phyloP scores from a whole-genome alignment of 495 filamentous ascomycete species.

The Clohesyomyces aquaticus region DNA sequence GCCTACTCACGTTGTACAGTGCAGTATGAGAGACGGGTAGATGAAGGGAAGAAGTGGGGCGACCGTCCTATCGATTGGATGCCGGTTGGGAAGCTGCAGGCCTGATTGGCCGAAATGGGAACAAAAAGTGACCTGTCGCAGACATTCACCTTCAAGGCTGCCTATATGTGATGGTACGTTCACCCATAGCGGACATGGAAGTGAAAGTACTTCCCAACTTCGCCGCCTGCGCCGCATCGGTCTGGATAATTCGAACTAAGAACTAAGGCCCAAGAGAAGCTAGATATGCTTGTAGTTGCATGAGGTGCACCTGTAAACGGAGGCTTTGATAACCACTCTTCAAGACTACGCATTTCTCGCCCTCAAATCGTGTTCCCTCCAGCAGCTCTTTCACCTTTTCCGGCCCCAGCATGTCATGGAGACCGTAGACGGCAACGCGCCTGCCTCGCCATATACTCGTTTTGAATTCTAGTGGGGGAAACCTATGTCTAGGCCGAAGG shows the following conservation, averaged over 20 bases:
- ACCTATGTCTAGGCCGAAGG: constrained; percentile 23
- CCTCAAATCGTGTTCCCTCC: constrained; percentile 40
- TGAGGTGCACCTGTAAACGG: constrained; percentile 61
- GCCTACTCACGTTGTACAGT: background rate
- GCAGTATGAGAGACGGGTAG: background rate
- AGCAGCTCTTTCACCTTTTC: constrained; percentile 45
- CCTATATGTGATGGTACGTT: too few species aligned
- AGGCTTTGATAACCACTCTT: constrained; percentile 47
- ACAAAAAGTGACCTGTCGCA: background rate
- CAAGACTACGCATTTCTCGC: constrained; percentile 51
- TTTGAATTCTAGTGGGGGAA: constrained; percentile 33
- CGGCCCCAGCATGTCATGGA: constrained; percentile 42
- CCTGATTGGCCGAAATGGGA: background rate
- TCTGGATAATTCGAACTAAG: too few species aligned
- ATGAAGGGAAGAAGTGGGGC: background rate
- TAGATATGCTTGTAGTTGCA: constrained; percentile 70
- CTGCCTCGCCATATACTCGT: constrained; percentile 27
- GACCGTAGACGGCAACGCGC: constrained; percentile 35
- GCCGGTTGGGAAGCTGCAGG: background rate
- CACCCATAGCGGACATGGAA: too few species aligned
- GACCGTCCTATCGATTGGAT: background rate
- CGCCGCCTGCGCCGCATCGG: too few species aligned
- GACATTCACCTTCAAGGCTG: background rate
- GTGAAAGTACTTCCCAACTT: too few species aligned
- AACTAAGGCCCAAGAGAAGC: constrained; percentile 20